Evolutionary conservation across 768 basidiomycete genomes (phyloP).

Genomic region (Tricholoma matsutake): DNA sequence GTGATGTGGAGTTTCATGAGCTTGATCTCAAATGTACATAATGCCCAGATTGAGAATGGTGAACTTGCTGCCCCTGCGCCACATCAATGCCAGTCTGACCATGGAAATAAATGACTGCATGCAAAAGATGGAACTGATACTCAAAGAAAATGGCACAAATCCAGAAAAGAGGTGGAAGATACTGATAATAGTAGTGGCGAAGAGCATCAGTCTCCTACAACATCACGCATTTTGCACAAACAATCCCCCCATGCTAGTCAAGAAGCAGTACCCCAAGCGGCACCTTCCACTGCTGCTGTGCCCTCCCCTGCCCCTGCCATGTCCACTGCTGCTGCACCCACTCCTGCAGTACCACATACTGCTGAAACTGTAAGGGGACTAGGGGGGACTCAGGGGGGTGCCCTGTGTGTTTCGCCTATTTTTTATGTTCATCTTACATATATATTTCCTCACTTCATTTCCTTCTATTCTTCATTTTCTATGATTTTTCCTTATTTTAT

Average conservation of each 20-base stretch:
- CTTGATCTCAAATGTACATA: neutral
- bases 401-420: too few relatives aligned
- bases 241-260: neutral
- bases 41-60: slow-evolving; percentile 1
- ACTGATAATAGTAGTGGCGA: neutral
- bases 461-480: too few relatives aligned
- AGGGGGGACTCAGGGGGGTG: too few relatives aligned
- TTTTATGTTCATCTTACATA: too few relatives aligned
- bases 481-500: too few relatives aligned
- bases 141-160: neutral
- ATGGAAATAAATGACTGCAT: slow-evolving; percentile 6
- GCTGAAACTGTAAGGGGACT: too few relatives aligned
- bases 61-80: slow-evolving; percentile 4
- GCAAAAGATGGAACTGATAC: neutral
- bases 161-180: neutral
- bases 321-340: neutral
- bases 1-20: neutral
- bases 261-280: neutral
- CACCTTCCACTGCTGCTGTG: neutral
- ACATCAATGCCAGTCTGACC: slow-evolving; percentile 5
- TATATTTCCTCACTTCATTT: too few relatives aligned
- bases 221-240: neutral
- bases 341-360: neutral
- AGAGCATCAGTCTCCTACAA: neutral
- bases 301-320: too few relatives aligned